Evolutionary conservation across 371 early-diverging fungal genomes (phyloP).

Genomic region (Lichtheimia ramosa): DNA sequence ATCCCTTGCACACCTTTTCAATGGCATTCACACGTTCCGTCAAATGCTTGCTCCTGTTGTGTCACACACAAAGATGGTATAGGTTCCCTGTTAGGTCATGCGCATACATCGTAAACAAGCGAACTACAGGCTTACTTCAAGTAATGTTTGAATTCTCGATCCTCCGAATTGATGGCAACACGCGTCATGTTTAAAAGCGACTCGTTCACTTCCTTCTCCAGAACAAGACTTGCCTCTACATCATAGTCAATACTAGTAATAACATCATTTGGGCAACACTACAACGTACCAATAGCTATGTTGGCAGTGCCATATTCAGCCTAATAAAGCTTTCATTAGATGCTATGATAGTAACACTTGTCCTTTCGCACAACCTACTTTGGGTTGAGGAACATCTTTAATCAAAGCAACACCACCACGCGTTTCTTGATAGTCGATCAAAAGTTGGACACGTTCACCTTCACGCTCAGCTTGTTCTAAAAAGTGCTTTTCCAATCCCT

Average conservation of each 20-base stretch:
- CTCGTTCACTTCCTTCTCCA: conserved; percentile 63
- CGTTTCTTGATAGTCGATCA: conserved; percentile 63
- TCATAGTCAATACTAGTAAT: too few species aligned
- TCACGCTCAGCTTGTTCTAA: conserved; percentile 60
- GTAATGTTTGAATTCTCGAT: conserved; percentile 58
- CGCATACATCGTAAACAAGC: neutral
- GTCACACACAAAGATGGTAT: neutral
- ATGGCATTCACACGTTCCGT: conserved; percentile 47
- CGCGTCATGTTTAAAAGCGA: conserved; percentile 55
- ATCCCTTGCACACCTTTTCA: conserved; percentile 43
- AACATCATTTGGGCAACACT: too few species aligned
- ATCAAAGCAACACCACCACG: conserved; percentile 60
- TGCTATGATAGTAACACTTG: too few species aligned
- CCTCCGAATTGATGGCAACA: conserved; percentile 48
- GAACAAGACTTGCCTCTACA: conserved; percentile 33
- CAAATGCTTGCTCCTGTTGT: conserved; percentile 26
- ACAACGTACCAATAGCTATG: conserved; percentile 29
- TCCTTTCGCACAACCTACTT: conserved; percentile 14
- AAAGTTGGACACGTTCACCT: conserved; percentile 40
- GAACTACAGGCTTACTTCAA: conserved; percentile 41
- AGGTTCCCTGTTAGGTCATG: neutral
- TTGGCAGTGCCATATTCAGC: conserved; percentile 36
- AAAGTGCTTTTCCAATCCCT: conserved; percentile 60
- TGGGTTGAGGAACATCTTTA: conserved; percentile 31
- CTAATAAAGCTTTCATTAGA: conserved; percentile 13